phyloP scores from a whole-genome alignment of 2,329 filamentous ascomycete species.

The Cytospora leucostoma region DNA sequence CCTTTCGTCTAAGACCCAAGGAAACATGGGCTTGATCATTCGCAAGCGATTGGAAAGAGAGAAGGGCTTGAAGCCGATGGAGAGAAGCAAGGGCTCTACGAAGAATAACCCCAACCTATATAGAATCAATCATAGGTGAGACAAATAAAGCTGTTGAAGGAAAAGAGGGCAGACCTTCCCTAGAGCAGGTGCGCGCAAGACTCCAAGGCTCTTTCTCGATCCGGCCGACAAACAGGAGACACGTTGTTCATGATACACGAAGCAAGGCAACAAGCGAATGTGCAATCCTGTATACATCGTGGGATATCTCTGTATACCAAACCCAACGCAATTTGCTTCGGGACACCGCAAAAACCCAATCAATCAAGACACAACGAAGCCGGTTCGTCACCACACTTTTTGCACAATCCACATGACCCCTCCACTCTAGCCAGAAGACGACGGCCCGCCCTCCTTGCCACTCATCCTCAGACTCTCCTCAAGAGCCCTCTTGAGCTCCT shows the following conservation, averaged over 20 bases:
- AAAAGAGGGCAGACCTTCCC: neutral
- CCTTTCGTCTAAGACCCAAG: slow-evolving; percentile 22
- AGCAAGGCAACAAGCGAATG: neutral
- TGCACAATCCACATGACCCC: neutral
- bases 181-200: neutral
- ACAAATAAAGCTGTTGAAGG: slow-evolving; percentile 21
- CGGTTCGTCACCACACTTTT: neutral
- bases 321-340: slow-evolving; percentile 1
- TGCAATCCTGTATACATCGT: slow-evolving; percentile 8
- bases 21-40: too few species aligned
- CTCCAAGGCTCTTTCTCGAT: neutral
- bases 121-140: too few species aligned
- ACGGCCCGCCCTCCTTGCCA: slow-evolving; percentile 33
- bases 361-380: neutral
- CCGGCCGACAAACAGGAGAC: neutral
- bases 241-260: neutral
- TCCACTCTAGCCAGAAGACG: neutral
- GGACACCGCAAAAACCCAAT: neutral
- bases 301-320: slow-evolving; percentile 24
- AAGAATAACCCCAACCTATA: too few species aligned
- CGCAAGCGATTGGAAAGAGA: too few species aligned
- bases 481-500: slow-evolving; percentile 57
- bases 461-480: slow-evolving; percentile 55
- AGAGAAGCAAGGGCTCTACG: too few species aligned
- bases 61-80: too few species aligned